Base-by-base conservation (phyloP, 192 early-diverging fungal species). In the Backusella liffmaniae region DNA sequence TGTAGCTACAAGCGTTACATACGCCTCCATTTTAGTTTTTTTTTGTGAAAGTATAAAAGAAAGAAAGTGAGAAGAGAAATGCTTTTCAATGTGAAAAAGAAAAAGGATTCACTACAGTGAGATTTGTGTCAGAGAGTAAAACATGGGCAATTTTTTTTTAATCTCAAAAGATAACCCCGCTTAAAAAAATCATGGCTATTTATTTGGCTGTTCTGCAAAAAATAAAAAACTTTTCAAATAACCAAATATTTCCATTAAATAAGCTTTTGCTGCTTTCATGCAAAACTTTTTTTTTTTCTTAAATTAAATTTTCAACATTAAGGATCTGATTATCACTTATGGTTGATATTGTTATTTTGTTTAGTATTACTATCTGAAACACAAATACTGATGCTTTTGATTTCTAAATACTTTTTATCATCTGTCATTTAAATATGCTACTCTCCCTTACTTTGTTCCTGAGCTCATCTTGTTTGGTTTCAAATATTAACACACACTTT, bases 1-100 rank as follows among this genome's bases (percentile, higher is more conserved):
- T 68, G 89, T 90, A 34, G 96, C 94, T 37, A 98, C 88, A 35
- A 99, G 90, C 15, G 97, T 99, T 62, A 91, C 91, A 81, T 88
- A 98, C 8, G 93, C 95, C 67, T 86, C 81, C 83, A 86, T 85
- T 39, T 23, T 42, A 39, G 37, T 67, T 34, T 18, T 35, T 13
- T 15, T 67, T 4, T 15, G 15, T 18, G 46, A n/a, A 69, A 41
- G 12, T 39, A 70, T 26, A 16, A 13, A 37, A 39, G 16, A n/a
- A 23, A 39, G 39, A 69, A 16, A 32, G 34, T 23, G 15, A 68
- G 36, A 5, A 6, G 39, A 67, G 3, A 44, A 16, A 44, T 26
- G n/a, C 2, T 26, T 21, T 21, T 7, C 15, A 23, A 56, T 56
- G 21, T 10, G n/a, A 62, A 62, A 62, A 53, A n/a, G n/a, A 53